A percentile compares a stretch with the other conserved stretches of the same genome.
phyloP scores from a whole-genome alignment of 2,329 filamentous ascomycete genomes.

The Parafenestella ontariensis region DNA sequence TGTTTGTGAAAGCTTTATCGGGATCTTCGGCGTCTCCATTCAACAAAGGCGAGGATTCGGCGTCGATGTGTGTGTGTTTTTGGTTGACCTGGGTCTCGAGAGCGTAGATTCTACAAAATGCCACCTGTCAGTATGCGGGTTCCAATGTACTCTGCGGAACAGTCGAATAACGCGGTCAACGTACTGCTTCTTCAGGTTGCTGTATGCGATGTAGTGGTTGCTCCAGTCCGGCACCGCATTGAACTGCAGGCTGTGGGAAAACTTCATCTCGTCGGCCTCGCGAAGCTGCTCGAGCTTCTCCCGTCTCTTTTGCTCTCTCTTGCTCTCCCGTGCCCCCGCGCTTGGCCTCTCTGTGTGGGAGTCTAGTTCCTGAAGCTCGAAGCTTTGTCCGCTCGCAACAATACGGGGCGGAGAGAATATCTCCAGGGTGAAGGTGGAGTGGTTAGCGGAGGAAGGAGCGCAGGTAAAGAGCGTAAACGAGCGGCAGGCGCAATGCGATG shows the following conservation, averaged over 20 bases:
- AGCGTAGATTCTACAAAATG: conserved; percentile 77
- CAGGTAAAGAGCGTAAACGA: neutral
- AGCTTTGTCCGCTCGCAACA: conserved; percentile 25
- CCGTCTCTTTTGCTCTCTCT: conserved; percentile 56
- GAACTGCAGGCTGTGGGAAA: conserved; percentile 99
- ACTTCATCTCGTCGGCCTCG: conserved; percentile 92
- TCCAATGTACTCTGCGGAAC: neutral
- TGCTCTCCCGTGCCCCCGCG: conserved; percentile 23
- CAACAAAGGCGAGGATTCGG: conserved; percentile 85
- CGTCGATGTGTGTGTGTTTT: conserved; percentile 65
- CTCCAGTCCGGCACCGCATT: conserved; percentile 99
- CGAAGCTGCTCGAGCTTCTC: conserved; percentile 75
- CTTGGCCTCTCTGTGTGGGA: conserved; percentile 3
- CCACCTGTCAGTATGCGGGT: conserved; percentile 29
- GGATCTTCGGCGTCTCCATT: conserved; percentile 69
- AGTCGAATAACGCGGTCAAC: conserved; percentile 43
- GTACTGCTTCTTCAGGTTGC: conserved; percentile 97
- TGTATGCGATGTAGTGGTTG: conserved; percentile 96
- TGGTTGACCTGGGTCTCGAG: conserved; percentile 86
- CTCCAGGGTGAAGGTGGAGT: conserved; percentile 36
- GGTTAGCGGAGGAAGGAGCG: conserved; percentile 1
- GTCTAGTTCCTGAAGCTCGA: conserved; percentile 44
- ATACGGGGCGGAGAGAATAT: conserved; percentile 25
- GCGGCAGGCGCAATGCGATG: conserved; percentile 8
- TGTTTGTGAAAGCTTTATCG: conserved; percentile 79